Base-by-base conservation (phyloP, 2,329 filamentous ascomycete genomes). In the Ophiobolus disseminans region DNA sequence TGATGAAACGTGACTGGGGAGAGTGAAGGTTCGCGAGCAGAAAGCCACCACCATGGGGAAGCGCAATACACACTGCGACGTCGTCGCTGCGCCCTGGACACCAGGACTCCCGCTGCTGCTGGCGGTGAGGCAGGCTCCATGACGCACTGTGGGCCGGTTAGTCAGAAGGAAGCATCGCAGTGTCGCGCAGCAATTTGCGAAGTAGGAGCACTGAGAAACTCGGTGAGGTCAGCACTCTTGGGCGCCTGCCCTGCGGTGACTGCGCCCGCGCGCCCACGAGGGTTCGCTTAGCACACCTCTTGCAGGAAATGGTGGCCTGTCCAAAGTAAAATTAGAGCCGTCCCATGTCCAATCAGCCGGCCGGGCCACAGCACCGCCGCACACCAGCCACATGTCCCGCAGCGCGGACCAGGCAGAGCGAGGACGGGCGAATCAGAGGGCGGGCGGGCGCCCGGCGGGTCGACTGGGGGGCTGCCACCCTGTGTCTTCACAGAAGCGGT, bases 181-280 rank as follows among this genome's bases (percentile, higher is more conserved):
- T 50, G 48, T 53, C 42, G 55, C 39, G 34, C 43, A 41, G 44
- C 19, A 42, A 28, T 13, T 34, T 45, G 53, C 35, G 26, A 35
- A 32, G 23, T 26, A 14, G 30, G 13, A 14, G n/a, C 28, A 14
- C 6, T 45, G 50, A 46, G 45, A 52, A 50, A 48, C 48, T 44
- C 63, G 65, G 66, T 68, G 65, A 65, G 58, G 63, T 62, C 53
- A 66, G 63, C 65, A 54, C 40, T 51, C 53, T 58, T 58, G 13
- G 8, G 4, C 7, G n/a, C 30, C 30, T n/a, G 30, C 16, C 10
- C 13, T 32, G 30, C 30, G 30, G 30, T 32, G 48, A 57, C 58
- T 59, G 58, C 59, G 55, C 53, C 53, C 32, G 36, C 28, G 38
- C 50, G 56, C 52, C 47, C 48, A 53, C 42, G 47, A 51, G 19